Conservation (phyloP, 2,329 filamentous ascomycete genomes). For the Diaporthe ampelina region DNA sequence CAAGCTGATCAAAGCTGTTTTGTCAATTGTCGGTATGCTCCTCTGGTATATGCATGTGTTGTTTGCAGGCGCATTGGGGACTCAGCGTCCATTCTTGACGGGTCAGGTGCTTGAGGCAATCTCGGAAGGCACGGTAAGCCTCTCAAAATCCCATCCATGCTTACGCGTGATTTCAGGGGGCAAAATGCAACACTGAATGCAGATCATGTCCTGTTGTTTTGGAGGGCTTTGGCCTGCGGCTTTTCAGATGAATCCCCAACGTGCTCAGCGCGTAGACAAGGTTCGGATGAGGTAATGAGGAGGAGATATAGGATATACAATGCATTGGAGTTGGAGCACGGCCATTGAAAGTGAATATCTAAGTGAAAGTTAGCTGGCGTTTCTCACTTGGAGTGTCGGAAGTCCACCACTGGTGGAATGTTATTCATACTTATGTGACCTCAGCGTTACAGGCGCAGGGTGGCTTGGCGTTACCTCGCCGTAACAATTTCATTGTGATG, state of each 20-base stretch:
- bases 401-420: background rate
- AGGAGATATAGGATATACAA: too few species aligned
- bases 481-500: background rate
- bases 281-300: background rate
- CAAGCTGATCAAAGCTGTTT: too few species aligned
- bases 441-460: constrained; percentile 7
- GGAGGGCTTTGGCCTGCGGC: background rate
- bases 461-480: background rate
- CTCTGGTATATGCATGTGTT: background rate
- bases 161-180: constrained; percentile 19
- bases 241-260: constrained; percentile 23
- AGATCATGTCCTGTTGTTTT: constrained; percentile 7
- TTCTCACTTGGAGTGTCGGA: constrained; percentile 19
- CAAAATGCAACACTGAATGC: background rate
- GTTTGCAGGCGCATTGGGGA: background rate
- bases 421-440: background rate
- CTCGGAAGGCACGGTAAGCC: background rate
- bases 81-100: background rate
- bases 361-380: background rate
- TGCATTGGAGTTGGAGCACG: background rate
- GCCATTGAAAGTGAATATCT: background rate
- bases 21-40: too few species aligned
- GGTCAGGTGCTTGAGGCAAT: background rate
- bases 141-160: constrained; percentile 9
- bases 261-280: background rate